Percentiles rank a stretch among this genome's conserved stretches.
Conservation (phyloP, 441 rosid genomes). For the Rhodomyrtus psidioides region DNA sequence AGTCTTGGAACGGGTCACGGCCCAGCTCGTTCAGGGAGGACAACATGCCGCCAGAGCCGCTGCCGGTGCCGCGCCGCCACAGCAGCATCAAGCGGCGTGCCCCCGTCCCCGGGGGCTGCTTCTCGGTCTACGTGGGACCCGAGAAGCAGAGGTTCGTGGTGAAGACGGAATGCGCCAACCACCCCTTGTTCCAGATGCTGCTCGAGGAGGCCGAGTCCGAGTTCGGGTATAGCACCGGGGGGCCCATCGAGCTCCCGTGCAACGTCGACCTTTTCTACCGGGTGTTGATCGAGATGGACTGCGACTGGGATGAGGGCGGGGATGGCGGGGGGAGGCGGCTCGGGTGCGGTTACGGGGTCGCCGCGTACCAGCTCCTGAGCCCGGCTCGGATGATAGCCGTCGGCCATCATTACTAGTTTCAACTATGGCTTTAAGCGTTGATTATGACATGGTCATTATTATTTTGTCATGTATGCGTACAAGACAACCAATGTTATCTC, state of each 20-base stretch:
- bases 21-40: neutral
- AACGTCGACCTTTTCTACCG: neutral
- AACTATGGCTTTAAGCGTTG: neutral
- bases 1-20: neutral
- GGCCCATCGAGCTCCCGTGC: conserved; percentile 4
- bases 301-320: neutral
- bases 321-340: neutral
- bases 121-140: neutral
- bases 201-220: conserved; percentile 4
- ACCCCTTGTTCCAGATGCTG: conserved; percentile 2
- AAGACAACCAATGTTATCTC: neutral
- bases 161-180: neutral
- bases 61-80: neutral
- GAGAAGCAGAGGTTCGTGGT: neutral
- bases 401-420: conserved; percentile 8
- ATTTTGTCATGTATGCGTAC: neutral
- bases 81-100: neutral
- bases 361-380: conserved; percentile 30
- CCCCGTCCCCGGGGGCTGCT: neutral
- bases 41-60: neutral
- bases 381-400: conserved; percentile 23
- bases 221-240: neutral
- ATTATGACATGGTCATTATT: neutral
- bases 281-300: conserved; percentile 31
- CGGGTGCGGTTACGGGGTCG: conserved; percentile 15